A percentile compares a stretch with the other conserved stretches of the same genome.
Evolutionary conservation across 2,329 filamentous ascomycete species (phyloP).

Genomic region (Ophiostoma quercus): DNA sequence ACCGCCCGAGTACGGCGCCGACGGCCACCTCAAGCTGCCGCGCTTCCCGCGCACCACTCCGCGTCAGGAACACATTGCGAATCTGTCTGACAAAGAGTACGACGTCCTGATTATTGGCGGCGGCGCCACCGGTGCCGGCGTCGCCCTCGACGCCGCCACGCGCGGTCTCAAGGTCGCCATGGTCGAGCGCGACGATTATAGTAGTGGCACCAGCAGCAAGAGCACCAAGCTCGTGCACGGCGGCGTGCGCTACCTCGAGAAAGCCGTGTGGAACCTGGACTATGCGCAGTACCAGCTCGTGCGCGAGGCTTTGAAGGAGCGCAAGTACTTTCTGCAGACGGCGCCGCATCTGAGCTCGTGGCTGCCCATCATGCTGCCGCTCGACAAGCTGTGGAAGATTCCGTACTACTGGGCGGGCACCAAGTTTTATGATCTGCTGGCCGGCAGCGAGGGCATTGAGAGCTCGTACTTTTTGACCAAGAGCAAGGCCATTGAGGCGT

Average conservation of each 20-base stretch:
- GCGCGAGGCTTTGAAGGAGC: conserved; percentile 73
- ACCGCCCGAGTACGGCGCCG: conserved; percentile 63
- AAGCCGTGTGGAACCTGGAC: conserved; percentile 79
- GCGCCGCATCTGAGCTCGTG: conserved; percentile 75
- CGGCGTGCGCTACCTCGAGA: conserved; percentile 77
- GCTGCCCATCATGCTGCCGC: conserved; percentile 76
- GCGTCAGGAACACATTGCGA: conserved; percentile 59
- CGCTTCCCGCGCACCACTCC: conserved; percentile 59
- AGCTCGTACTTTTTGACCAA: conserved; percentile 76
- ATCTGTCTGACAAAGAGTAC: conserved; percentile 53
- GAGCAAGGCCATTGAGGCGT: conserved; percentile 70
- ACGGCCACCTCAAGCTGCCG: conserved; percentile 62
- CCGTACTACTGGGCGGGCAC: conserved; percentile 67
- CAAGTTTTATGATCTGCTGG: conserved; percentile 75
- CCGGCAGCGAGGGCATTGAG: conserved; percentile 76
- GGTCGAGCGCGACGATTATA: conserved; percentile 78
- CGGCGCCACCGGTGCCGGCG: conserved; percentile 72
- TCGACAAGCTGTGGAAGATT: conserved; percentile 77
- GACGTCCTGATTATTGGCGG: conserved; percentile 74
- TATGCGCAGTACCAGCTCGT: conserved; percentile 78
- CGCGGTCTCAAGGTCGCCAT: conserved; percentile 73
- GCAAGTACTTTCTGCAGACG: conserved; percentile 76
- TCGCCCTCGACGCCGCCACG: conserved; percentile 74
- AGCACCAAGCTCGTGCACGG: conserved; percentile 86
- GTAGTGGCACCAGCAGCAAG: conserved; percentile 75